Evolutionary conservation across 257 asterid species (phyloP), one percentile per base, ranked within the genome.

Genomic region (Capsicum chinense): DNA sequence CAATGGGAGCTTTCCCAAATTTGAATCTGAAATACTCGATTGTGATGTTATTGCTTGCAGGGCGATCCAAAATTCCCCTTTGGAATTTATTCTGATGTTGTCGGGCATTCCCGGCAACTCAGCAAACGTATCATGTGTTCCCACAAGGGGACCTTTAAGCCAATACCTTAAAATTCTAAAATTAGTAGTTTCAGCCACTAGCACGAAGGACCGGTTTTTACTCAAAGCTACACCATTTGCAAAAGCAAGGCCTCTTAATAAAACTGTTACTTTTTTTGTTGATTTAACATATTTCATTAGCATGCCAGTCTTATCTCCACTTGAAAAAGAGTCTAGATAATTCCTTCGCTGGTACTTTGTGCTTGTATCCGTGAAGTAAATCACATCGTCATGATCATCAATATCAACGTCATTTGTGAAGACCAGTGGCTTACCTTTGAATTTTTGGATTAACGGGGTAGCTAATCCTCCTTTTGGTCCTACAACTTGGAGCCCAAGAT

Each of bases 391-490:
- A 10, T 88, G 88, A 5, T 89, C 90, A 80, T 93, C 95, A 74
- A 91, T 93, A 82, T 93, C 97, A 90, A 93, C 9, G 87, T 89
- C 95, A 66, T 93, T 92, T 79, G 93, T 89, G 88, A 93, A 92
- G 71, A 85, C 86, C 11, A 93, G 78, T 11, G 80, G 89, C 79
- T 76, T 84, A 73, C 94, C 95, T 50, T 93, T 88, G 1, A 88
- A 91, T 66, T 89, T 86, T 14, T 90, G 90, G 35, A 90, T 92
- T 15, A 92, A 50, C 12, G 73, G 90, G 6, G 87, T 71, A 63
- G 94, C 92, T 81, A 86, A 3, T 39, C 97, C 97, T 16, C 97
- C 97, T 17, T 35, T n/a, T 1, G 92, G 90, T 35, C 97, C 95
- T 3, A 93, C 97, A 1, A 89, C 90, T 16, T 67, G 92, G 81